Evolutionary conservation across 495 filamentous ascomycete species (phyloP), one percentile per base, ranked within the genome.

Genomic region (Cenococcum geophilum): DNA sequence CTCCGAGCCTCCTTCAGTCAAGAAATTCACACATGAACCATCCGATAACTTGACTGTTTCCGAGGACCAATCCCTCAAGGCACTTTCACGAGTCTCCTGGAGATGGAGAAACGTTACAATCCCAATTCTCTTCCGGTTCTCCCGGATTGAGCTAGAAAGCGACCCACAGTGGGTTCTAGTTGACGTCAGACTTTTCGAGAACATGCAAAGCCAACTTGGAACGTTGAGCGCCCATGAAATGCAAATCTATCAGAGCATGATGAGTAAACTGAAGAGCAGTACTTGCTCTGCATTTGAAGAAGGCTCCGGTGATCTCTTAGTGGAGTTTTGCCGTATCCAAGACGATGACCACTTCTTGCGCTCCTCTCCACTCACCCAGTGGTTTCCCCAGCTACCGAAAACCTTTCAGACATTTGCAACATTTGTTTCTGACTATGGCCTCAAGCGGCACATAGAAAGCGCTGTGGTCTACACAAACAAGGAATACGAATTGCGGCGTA

Each of bases 401-500:
- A 54, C 10, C 0, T 68, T 64, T 50, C 6, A 21, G n/a, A 45
- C 60, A 6, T 64, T 68, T 32, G 21, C 18, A 11, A 16, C 1
- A 4, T 68, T 68, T 45, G 54, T 68, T 0, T 34, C 5, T 0
- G 8, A 59, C 20, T 43, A 64, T 27, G 42, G 57, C 21, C 18
- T 68, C 12, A 64, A 64, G 22, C 52, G 59, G 11, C 54, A 68
- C 11, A 59, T 64, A 23, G 58, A 61, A 32, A 64, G 65, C 43
- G 12, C 64, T 4, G 65, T 64, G 9, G 20, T 68, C 5, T 54
- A 53, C 27, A 61, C 61, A 11, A 45, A 61, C 9, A 53, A 56
- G 32, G 65, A 68, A n/a, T 68, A 68, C 32, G 65, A 64, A 36
- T 45, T 68, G 22, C 51, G 58, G 3, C 58, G 64, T 56, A 32